Evolutionary conservation across 2,329 filamentous ascomycete genomes (phyloP).

Genomic region (Magnaporthiopsis incrustans): DNA sequence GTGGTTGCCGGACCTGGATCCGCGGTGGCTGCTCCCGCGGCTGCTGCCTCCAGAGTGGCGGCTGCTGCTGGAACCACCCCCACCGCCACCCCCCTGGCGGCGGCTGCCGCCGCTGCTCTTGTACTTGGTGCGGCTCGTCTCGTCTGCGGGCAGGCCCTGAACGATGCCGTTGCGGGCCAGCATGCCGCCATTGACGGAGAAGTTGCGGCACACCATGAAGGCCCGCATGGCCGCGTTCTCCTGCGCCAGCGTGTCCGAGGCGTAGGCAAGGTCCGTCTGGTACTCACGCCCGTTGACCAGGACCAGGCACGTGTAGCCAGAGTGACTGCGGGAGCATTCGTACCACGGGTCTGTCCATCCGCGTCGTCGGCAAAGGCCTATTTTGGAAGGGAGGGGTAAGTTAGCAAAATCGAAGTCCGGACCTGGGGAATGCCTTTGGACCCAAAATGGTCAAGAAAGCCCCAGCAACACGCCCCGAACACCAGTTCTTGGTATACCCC

Average conservation of each 20-base stretch:
- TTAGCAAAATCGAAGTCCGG: constrained; percentile 10
- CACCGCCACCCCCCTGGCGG: constrained; percentile 20
- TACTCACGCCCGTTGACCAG: constrained; percentile 96
- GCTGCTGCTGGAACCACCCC: constrained; percentile 16
- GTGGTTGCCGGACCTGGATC: constrained; percentile 42
- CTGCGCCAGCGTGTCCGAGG: constrained; percentile 73
- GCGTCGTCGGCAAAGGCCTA: constrained; percentile 89
- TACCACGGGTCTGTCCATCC: constrained; percentile 90
- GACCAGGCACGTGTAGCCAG: constrained; percentile 81
- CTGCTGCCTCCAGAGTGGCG: constrained; percentile 19
- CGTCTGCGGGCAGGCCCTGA: constrained; percentile 53
- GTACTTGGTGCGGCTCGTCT: constrained; percentile 37
- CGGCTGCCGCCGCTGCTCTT: constrained; percentile 39
- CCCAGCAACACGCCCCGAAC: no score
- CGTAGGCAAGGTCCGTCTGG: constrained; percentile 80
- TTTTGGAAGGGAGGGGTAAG: constrained; percentile 23
- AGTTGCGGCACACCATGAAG: constrained; percentile 96
- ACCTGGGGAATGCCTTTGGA: no score
- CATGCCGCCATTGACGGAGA: constrained; percentile 95
- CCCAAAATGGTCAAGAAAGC: no score
- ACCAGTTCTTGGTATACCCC: no score
- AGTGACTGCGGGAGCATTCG: constrained; percentile 66
- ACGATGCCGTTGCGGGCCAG: constrained; percentile 61
- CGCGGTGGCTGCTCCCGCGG: constrained; percentile 26
- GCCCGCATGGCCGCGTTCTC: constrained; percentile 93